Evolutionary conservation across 306 rosid genomes (phyloP).

Genomic region (Prunus fruticosa): DNA sequence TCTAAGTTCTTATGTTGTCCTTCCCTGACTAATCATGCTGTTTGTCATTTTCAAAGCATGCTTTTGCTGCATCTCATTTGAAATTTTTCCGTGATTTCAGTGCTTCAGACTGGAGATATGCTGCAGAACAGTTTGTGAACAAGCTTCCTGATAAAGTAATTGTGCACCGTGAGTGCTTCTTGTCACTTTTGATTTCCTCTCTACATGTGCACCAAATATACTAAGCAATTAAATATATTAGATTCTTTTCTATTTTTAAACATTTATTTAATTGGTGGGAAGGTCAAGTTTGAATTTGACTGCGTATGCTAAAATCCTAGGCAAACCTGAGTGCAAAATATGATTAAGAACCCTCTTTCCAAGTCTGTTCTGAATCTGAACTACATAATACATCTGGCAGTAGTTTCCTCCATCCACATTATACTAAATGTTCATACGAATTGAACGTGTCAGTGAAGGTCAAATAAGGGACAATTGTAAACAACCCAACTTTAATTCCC

Average conservation of each 20-base stretch:
- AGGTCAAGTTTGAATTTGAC: not conserved
- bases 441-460: not conserved
- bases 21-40: not conserved
- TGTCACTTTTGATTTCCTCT: constrained; percentile 10
- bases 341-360: not conserved
- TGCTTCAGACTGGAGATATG: constrained; percentile 87
- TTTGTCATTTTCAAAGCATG: not conserved
- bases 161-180: constrained; percentile 72
- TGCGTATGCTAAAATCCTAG: not conserved
- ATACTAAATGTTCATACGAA: not conserved
- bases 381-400: not conserved
- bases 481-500: too few species aligned
- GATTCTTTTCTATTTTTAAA: not conserved
- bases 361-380: not conserved
- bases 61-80: constrained; percentile 11
- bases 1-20: not conserved
- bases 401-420: not conserved
- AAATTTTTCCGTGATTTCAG: constrained; percentile 40
- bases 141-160: constrained; percentile 77
- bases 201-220: constrained; percentile 4
- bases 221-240: not conserved
- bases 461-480: too few species aligned
- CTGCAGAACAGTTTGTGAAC: constrained; percentile 68
- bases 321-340: not conserved
- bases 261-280: not conserved